Evolutionary conservation across 495 filamentous ascomycete genomes (phyloP).

Genomic region (Collariella sp.): DNA sequence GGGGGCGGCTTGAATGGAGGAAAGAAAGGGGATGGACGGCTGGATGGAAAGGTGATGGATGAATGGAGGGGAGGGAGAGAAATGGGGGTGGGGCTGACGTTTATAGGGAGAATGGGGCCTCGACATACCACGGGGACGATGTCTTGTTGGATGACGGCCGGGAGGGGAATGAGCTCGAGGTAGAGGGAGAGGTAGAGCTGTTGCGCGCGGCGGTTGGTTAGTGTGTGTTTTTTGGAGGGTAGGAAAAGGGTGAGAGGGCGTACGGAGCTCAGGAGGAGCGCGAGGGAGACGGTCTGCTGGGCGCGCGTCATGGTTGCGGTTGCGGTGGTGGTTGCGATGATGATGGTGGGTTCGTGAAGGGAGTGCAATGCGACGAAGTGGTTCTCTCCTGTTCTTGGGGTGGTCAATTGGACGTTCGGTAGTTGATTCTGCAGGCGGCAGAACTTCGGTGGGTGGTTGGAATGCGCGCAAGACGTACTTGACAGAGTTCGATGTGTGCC

Average conservation of each 20-base stretch:
- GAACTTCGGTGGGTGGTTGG: too few relatives aligned
- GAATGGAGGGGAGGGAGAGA: neutral
- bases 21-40: too few relatives aligned
- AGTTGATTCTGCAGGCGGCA: neutral
- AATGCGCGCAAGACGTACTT: neutral
- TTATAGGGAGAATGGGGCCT: too few relatives aligned
- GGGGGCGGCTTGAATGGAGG: too few relatives aligned
- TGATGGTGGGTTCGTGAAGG: neutral
- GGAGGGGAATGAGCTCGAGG: constrained; percentile 77
- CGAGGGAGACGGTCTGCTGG: constrained; percentile 81
- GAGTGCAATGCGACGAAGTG: neutral
- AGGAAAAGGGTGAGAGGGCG: constrained; percentile 5
- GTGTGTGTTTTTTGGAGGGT: neutral
- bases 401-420: neutral
- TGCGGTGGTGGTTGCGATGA: neutral
- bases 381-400: neutral
- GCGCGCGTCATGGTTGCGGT: constrained; percentile 72
- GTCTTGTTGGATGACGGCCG: constrained; percentile 59
- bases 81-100: neutral
- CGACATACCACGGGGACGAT: constrained; percentile 62
- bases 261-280: constrained; percentile 81
- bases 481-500: neutral
- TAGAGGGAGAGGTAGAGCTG: constrained; percentile 85
- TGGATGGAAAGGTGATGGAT: neutral
- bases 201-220: neutral